Base-by-base conservation (phyloP, 1,284 basidiomycete genomes). In the Puccinia novopanici region DNA sequence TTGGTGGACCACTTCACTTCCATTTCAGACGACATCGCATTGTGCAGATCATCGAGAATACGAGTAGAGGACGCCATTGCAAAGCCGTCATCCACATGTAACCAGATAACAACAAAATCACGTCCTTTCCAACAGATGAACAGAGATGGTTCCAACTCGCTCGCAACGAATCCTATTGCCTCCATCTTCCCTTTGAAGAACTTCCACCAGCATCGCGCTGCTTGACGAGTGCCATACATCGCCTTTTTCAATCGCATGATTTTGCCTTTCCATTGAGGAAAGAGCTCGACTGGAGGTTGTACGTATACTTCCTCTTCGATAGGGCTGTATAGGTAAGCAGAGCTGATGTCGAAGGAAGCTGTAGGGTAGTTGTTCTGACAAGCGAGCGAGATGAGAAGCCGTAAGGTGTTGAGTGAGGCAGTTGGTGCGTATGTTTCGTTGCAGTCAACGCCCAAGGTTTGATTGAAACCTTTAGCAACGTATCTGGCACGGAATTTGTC, bases 371-470 rank as follows among this genome's bases (percentile, higher is more conserved):
- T 17, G 8, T 45, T 2, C 3, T 40, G 24, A 5, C n/a, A n/a
- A 15, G 22, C 45, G 8, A 52, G 2, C 0, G 50, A 27, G 9
- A 76, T 3, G 4, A 76, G 19, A 1, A 68, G 37, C 0, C 61
- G 22, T 0, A 76, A 34, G 12, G 61, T 65, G 27, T 65, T 61
- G 1, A 68, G 27, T 1, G 40, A 45, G 0, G 45, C 75, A 54
- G 59, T 76, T 9, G 61, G 75, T 19, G 61, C 75, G n/a, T 68
- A 68, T 27, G 65, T 68, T 10, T 48, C 65, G 42, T 68, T 68
- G 15, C 40, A 45, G 12, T 76, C 75, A 30, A 54, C 5, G 22
- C 75, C 61, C 2, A n/a, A 0, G 3, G 12, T 24, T 48, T 76
- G 75, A 17, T n/a, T 76, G 27, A 42, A 65, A 0, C 75, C 75